Evolutionary conservation across 2,329 filamentous ascomycete genomes (phyloP).

Genomic region (Cladosporium sp.): DNA sequence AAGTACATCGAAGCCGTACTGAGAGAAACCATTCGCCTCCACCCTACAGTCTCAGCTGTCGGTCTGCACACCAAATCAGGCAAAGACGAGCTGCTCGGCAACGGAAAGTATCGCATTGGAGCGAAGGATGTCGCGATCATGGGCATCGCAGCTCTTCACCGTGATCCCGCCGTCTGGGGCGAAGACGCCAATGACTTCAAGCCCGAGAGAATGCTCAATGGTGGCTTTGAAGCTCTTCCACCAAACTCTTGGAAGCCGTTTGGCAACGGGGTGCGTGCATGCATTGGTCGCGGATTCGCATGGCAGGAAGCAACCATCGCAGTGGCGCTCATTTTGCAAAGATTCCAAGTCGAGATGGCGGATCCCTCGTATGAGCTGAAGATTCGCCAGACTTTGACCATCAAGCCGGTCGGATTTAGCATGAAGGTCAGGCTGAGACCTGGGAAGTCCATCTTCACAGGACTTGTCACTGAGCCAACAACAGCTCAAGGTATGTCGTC

Average conservation of each 20-base stretch:
- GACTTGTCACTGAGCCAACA: conserved; percentile 42
- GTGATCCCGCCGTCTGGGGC: conserved; percentile 41
- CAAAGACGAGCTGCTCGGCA: conserved; percentile 27
- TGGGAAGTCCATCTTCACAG: conserved; percentile 51
- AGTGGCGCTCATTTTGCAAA: conserved; percentile 41
- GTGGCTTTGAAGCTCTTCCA: conserved; percentile 38
- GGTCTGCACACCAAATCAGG: conserved; percentile 7
- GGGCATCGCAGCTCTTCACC: conserved; percentile 35
- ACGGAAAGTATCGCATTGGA: conserved; percentile 37
- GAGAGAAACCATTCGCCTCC: conserved; percentile 53
- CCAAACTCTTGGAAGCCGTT: conserved; percentile 50
- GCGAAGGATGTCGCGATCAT: conserved; percentile 31
- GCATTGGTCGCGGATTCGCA: conserved; percentile 52
- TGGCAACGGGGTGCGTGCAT: conserved; percentile 50
- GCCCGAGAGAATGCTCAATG: conserved; percentile 47
- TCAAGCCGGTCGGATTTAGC: conserved; percentile 35
- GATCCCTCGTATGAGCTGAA: conserved; percentile 42
- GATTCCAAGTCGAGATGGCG: conserved; percentile 41
- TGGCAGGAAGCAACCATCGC: conserved; percentile 50
- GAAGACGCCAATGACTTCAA: conserved; percentile 42
- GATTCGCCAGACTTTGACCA: conserved; percentile 42
- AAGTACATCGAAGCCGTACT: conserved; percentile 53
- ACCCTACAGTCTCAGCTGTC: conserved; percentile 40
- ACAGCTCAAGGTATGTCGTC: background rate
- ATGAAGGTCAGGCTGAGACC: background rate